Base-by-base conservation (phyloP, 305 asterid genomes). In the Salvia sclarea region DNA sequence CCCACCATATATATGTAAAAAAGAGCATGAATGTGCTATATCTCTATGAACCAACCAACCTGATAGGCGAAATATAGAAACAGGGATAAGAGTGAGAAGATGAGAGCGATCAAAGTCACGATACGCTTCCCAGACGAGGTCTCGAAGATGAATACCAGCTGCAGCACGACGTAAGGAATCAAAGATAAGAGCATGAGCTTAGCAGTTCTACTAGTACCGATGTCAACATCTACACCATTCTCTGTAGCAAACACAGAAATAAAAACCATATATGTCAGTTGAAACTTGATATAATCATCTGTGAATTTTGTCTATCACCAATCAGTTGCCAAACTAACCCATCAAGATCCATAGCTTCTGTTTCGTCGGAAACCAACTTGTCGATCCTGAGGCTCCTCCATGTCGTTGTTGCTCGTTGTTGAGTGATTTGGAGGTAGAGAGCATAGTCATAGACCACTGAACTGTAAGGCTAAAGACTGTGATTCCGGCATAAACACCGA, bases 401-500 rank as follows among this genome's bases (percentile, higher is more conserved):
- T 56, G 35, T 12, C 31, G 8, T 56, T 28, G 22, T 78, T 60
- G 1, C 75, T 43, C 20, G 77, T 14, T 21, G 58, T 71, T 43
- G n/a, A 82, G 64, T 17, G 75, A 0, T 70, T 68, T 70, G 49
- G 80, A 72, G 6, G 78, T 88, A 33, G 73, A 74, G 8, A 81
- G 74, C 1, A 85, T 74, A 40, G 87, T 82, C 47, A 72, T 61
- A 20, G 85, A 87, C 91, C 91, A 83, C 16, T 83, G 85, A 11
- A 81, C 22, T 0, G 89, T 85, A 2, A 85, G 89, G 22, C 76
- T 76, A 21, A 85, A 78, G 17, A 85, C 86, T 0, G 87, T 87
- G 58, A 79, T 78, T 54, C 95, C 95, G 6, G 86, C 82, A 14
- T 73, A 83, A 11, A 84, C 74, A 2, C 89, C 91, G 3, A 87